Conservation (phyloP, 805 yeast species). For the Barnettozyma wickerhamii region DNA sequence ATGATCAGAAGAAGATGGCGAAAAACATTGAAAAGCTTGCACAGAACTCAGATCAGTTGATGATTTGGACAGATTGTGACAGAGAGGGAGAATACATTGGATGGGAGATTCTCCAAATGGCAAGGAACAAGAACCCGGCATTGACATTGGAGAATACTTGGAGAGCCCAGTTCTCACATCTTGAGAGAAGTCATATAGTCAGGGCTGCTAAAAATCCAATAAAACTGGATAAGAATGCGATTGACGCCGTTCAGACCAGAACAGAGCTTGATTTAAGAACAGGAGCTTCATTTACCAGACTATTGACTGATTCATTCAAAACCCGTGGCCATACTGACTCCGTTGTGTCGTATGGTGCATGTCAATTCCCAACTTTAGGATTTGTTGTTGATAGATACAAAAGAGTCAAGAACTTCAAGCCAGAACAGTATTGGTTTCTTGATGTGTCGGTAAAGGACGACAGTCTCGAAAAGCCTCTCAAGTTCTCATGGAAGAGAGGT, state of each 20-base stretch:
- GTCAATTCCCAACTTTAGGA: slow-evolving; percentile 97
- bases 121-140: slow-evolving; percentile 41
- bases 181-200: slow-evolving; percentile 69
- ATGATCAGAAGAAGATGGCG: slow-evolving; percentile 46
- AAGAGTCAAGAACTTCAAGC: slow-evolving; percentile 62
- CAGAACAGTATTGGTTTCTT: slow-evolving; percentile 81
- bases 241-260: slow-evolving; percentile 82
- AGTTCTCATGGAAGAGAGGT: slow-evolving; percentile 68
- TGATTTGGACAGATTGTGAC: slow-evolving; percentile 99
- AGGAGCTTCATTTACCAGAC: slow-evolving; percentile 85
- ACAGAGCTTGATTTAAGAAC: slow-evolving; percentile 84
- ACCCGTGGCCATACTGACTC: slow-evolving; percentile 6
- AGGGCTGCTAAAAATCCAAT: slow-evolving; percentile 71
- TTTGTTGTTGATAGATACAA: slow-evolving; percentile 90
- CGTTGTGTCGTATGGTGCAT: slow-evolving; percentile 75
- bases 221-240: slow-evolving; percentile 58
- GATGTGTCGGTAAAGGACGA: slow-evolving; percentile 44
- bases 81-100: slow-evolving; percentile 95
- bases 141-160: slow-evolving; percentile 47
- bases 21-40: slow-evolving; percentile 68
- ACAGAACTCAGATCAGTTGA: slow-evolving; percentile 51
- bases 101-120: slow-evolving; percentile 72
- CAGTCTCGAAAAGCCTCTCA: slow-evolving; percentile 25
- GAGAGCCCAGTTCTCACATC: slow-evolving; percentile 85
- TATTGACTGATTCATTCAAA: slow-evolving; percentile 55